Evolutionary conservation across 176 grass and related monocot genomes (phyloP), one percentile per base, ranked within the genome.

Genomic region (Bonia amplexicaulis): DNA sequence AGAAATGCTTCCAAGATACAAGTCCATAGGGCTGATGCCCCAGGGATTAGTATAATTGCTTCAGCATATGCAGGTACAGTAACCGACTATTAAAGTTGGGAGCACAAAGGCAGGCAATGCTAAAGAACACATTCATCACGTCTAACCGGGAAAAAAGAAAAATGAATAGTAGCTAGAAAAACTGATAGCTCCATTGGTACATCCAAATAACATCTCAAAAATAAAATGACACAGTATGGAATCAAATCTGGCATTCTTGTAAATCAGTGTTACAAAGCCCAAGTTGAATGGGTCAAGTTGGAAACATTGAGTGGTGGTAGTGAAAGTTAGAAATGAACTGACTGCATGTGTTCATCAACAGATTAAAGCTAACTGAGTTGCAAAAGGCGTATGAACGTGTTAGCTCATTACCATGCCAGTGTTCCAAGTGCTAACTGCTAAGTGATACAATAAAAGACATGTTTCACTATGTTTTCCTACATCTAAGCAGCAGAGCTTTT

Each of bases 301-400:
- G 22, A 42, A 6, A 12, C 15, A 13, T 27, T 31, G 40, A 58
- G 37, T 67, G 39, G 49, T 46, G 53, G 7, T 63, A 69, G 19
- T 16, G 25, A 46, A 69, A 58, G 23, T 41, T 54, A 68, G 48
- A 67, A 27, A 14, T 5, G 75, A 63, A 47, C 54, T 49, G 9
- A 51, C 54, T 51, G 55, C 14, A 23, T 64, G 52, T 57, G 42
- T 23, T 63, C 86, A 76, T 61, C 64, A 59, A 52, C 11, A 40
- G 2, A 66, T 66, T n/a, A 67, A 51, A 69, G 42, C 39, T 76
- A 87, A 76, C 60, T 25, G 15, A 66, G 68, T 35, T 82, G 41
- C 20, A 58, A 22, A 29, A 66, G 40, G 5, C 20, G 47, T 58
- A 57, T 10, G 17, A 74, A 81, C 25, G 6, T 81, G 60, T 74